Evolutionary conservation across 805 yeast species (phyloP).

Genomic region (Cyberlindnera meyerae): DNA sequence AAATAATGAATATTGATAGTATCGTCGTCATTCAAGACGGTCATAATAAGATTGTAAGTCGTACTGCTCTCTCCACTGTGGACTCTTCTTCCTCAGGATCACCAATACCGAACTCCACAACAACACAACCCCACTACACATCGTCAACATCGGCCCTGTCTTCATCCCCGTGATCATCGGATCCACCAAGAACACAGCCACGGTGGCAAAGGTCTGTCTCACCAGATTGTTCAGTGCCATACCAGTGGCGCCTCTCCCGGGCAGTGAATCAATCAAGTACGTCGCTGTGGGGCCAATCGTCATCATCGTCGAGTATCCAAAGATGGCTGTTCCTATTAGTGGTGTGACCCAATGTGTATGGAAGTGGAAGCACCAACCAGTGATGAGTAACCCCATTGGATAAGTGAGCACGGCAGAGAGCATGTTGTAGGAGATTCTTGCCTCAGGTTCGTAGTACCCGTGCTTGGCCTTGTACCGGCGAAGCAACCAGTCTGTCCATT

Average conservation of each 20-base stretch:
- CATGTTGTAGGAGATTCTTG: constrained; percentile 72
- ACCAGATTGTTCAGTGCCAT: constrained; percentile 77
- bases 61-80: constrained; percentile 57
- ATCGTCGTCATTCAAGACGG: constrained; percentile 27
- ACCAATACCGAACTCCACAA: constrained; percentile 38
- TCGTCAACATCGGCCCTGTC: constrained; percentile 63
- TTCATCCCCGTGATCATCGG: constrained; percentile 67
- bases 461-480: constrained; percentile 50
- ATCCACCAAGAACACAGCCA: constrained; percentile 68
- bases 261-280: constrained; percentile 76
- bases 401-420: constrained; percentile 56
- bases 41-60: constrained; percentile 57
- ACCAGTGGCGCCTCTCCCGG: constrained; percentile 87
- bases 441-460: constrained; percentile 69
- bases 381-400: constrained; percentile 63
- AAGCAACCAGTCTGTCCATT: constrained; percentile 65
- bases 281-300: constrained; percentile 78
- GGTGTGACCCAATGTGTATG: constrained; percentile 75
- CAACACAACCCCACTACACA: constrained; percentile 55
- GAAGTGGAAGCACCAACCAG: constrained; percentile 77
- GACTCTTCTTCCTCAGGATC: constrained; percentile 50
- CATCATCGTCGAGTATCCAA: constrained; percentile 81
- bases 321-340: constrained; percentile 72
- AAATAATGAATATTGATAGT: not conserved
- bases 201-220: constrained; percentile 69